Percentiles rank a stretch among this genome's conserved stretches.
Evolutionary conservation across 371 early-diverging fungal genomes (phyloP).

Genomic region (Mucor piriformis): DNA sequence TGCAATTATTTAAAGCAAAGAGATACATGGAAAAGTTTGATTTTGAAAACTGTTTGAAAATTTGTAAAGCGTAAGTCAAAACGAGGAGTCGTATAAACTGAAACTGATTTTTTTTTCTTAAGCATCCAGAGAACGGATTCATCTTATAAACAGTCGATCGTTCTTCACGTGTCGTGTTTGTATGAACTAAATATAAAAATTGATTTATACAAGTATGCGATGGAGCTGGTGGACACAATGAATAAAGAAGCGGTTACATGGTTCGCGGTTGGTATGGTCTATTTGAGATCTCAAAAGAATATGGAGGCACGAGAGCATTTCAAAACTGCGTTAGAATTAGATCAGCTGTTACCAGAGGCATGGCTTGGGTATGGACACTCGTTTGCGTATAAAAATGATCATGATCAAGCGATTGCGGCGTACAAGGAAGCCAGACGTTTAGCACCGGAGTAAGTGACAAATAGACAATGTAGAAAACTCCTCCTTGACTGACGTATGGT

Average conservation of each 20-base stretch:
- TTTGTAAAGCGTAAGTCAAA: constrained; percentile 63
- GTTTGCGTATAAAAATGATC: constrained; percentile 74
- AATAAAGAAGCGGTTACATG: constrained; percentile 51
- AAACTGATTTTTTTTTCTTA: neutral
- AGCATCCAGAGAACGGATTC: constrained; percentile 67
- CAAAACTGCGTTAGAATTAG: constrained; percentile 61
- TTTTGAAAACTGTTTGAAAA: constrained; percentile 58
- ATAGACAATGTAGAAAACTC: no score
- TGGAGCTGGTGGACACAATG: constrained; percentile 33
- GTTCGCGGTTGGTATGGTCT: constrained; percentile 81
- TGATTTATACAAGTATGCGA: constrained; percentile 63
- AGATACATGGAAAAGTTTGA: constrained; percentile 52
- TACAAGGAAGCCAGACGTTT: constrained; percentile 66
- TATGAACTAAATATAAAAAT: constrained; percentile 62
- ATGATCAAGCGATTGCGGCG: constrained; percentile 78
- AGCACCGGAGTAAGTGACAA: constrained; percentile 62
- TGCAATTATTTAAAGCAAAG: constrained; percentile 66
- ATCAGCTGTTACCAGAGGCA: constrained; percentile 64
- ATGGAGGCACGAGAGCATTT: constrained; percentile 58
- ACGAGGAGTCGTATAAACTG: neutral
- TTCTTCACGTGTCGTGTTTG: constrained; percentile 66
- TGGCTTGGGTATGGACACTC: constrained; percentile 86
- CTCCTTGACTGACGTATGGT: no score
- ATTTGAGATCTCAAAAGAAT: constrained; percentile 60
- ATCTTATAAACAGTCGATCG: constrained; percentile 59